phyloP scores from a whole-genome alignment of 495 filamentous ascomycete species.

The Acidiella bohemica region DNA sequence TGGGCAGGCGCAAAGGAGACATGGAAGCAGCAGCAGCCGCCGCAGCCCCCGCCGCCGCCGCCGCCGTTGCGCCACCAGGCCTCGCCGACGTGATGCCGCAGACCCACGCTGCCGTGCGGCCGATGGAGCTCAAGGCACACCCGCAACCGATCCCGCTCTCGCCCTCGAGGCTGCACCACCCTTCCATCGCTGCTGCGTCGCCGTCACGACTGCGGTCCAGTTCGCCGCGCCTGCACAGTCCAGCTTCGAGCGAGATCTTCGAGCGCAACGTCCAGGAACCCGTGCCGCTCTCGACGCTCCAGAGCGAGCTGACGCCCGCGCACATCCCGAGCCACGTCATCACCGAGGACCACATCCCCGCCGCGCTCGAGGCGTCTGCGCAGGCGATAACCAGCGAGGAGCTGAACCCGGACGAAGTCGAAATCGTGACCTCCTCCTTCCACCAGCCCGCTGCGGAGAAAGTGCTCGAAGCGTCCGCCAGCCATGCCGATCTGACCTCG shows the following conservation, averaged over 20 bases:
- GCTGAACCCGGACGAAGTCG: constrained; percentile 65
- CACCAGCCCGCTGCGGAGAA: constrained; percentile 63
- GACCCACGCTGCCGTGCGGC: background rate
- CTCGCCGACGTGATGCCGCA: constrained; percentile 2
- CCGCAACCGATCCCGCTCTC: constrained; percentile 11
- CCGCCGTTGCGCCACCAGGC: too few species aligned
- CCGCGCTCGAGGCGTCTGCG: constrained; percentile 77
- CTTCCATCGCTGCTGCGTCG: constrained; percentile 7
- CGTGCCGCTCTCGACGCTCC: constrained; percentile 28
- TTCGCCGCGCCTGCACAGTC: constrained; percentile 32
- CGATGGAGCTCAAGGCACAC: constrained; percentile 4
- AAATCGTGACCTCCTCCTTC: constrained; percentile 70
- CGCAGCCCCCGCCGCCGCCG: too few species aligned
- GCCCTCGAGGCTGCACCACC: constrained; percentile 5
- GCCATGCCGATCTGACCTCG: constrained; percentile 19
- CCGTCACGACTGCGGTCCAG: constrained; percentile 25
- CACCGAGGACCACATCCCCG: constrained; percentile 83
- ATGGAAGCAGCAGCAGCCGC: too few species aligned
- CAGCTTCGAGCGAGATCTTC: constrained; percentile 67
- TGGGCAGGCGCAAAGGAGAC: background rate
- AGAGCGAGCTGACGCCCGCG: constrained; percentile 53
- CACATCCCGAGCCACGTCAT: constrained; percentile 72
- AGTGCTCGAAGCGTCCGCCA: constrained; percentile 28
- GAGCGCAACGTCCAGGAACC: constrained; percentile 85
- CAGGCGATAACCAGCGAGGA: constrained; percentile 73